These are phyloP conservation scores for Cordyceps cateniannulata DNA, from an alignment of 2,329 filamentous ascomycete species.

Conservation along the genomic window DNA sequence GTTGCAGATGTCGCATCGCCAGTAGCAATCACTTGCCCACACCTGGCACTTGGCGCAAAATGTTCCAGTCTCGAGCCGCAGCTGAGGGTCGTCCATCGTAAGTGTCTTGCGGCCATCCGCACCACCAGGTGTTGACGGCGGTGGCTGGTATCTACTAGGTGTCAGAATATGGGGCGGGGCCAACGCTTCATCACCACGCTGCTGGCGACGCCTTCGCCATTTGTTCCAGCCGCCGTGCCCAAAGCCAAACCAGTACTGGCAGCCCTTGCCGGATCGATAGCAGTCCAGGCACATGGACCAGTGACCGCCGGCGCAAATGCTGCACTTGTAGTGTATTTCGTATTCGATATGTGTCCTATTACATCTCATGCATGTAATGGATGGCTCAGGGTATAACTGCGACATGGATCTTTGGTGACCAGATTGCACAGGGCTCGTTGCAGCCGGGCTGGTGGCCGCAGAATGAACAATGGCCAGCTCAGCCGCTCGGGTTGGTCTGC, in stretches of 20 bases:
- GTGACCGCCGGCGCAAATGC: constrained; percentile 58
- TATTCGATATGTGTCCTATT: constrained; percentile 70
- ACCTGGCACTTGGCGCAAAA: constrained; percentile 74
- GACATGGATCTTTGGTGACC: constrained; percentile 36
- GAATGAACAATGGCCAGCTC: constrained; percentile 35
- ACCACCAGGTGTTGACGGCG: constrained; percentile 42
- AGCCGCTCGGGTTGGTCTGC: constrained; percentile 28
- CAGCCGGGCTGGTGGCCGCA: constrained; percentile 24
- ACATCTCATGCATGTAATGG: constrained; percentile 68
- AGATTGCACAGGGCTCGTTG: constrained; percentile 24
- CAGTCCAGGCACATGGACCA: constrained; percentile 79
- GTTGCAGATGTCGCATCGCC: constrained; percentile 83
- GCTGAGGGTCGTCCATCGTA: constrained; percentile 60
- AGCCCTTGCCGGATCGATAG: constrained; percentile 71
- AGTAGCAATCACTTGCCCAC: constrained; percentile 78
- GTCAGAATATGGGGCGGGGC: constrained; percentile 52
- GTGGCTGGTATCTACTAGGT: constrained; percentile 49
- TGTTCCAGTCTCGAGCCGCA: constrained; percentile 67
- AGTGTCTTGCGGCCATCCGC: constrained; percentile 50
- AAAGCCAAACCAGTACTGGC: constrained; percentile 84
- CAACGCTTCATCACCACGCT: constrained; percentile 29
- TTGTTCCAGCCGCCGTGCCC: constrained; percentile 62
- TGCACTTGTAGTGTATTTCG: constrained; percentile 78
- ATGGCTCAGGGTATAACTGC: constrained; percentile 61
- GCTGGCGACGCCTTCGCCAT: constrained; percentile 50